Evolutionary conservation across 1,284 basidiomycete genomes (phyloP).

Genomic region (Marasmius tenuissimus): DNA sequence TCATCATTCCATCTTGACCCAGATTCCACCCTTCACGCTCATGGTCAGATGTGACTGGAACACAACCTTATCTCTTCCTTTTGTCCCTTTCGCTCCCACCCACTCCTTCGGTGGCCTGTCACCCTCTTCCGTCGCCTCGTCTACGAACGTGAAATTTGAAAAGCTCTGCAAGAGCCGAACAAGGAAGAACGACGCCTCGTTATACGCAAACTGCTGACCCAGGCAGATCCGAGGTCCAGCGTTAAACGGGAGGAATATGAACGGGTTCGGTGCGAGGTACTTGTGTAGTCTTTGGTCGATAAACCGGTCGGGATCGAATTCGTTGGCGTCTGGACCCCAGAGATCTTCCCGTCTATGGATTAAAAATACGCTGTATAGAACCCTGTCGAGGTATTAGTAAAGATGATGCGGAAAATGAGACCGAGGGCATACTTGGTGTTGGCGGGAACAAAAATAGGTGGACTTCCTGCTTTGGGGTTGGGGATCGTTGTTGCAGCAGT

Average conservation of each 20-base stretch:
- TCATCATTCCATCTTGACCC: constrained; percentile 29
- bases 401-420: neutral
- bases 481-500: constrained; percentile 26
- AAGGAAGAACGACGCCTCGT: constrained; percentile 35
- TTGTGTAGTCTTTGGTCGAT: constrained; percentile 50
- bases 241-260: constrained; percentile 63
- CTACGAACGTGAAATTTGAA: constrained; percentile 41
- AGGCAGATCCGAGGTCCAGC: constrained; percentile 40
- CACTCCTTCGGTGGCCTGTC: constrained; percentile 34
- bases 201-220: neutral
- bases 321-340: constrained; percentile 45
- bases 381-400: constrained; percentile 13
- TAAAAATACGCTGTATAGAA: constrained; percentile 30
- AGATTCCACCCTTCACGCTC: constrained; percentile 35
- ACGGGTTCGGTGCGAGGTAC: constrained; percentile 55
- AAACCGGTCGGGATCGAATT: constrained; percentile 63
- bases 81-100: constrained; percentile 27
- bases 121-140: constrained; percentile 35
- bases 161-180: constrained; percentile 47
- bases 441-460: constrained; percentile 27
- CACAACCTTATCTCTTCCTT: constrained; percentile 38
- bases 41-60: constrained; percentile 40
- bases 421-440: constrained; percentile 20
- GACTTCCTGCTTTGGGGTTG: constrained; percentile 18
- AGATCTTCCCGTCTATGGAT: constrained; percentile 41